These are phyloP conservation scores for Globisporangium emineosum DNA, from an alignment of 352 stramenopile species.

Conservation along the genomic window DNA sequence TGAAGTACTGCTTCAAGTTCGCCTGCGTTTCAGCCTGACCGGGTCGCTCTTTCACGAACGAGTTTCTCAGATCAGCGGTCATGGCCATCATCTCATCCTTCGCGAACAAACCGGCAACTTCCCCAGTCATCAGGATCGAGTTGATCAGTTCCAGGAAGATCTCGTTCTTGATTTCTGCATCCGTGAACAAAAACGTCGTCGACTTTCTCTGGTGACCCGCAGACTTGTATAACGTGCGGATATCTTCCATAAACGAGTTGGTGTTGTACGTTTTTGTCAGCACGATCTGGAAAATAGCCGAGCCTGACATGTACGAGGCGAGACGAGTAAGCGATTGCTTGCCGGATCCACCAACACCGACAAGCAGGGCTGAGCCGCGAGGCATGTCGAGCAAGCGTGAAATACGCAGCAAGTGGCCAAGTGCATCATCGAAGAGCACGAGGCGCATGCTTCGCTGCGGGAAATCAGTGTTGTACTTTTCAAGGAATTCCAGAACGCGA, in stretches of 20 bases:
- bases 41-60: conserved; percentile 94
- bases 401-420: conserved; percentile 96
- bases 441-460: conserved; percentile 96
- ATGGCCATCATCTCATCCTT: conserved; percentile 99
- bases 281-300: conserved; percentile 97
- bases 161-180: conserved; percentile 99
- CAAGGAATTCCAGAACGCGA: conserved; percentile 93
- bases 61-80: conserved; percentile 94
- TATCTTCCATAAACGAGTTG: conserved; percentile 97
- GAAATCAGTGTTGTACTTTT: conserved; percentile 97
- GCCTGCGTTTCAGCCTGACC: conserved; percentile 94
- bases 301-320: conserved; percentile 95
- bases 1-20: conserved; percentile 98
- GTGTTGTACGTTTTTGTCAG: conserved; percentile 99
- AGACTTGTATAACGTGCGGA: conserved; percentile 96
- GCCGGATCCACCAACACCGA: conserved; percentile 96
- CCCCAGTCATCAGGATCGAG: conserved; percentile 97
- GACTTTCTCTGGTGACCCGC: conserved; percentile 95
- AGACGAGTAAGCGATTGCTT: conserved; percentile 97
- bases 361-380: conserved; percentile 93
- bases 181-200: conserved; percentile 98
- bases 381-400: conserved; percentile 96
- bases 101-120: conserved; percentile 97
- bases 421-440: conserved; percentile 97
- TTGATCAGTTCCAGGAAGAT: conserved; percentile 99